phyloP scores from a whole-genome alignment of 179 eudicot genomes.

The Spergularia azorica region DNA sequence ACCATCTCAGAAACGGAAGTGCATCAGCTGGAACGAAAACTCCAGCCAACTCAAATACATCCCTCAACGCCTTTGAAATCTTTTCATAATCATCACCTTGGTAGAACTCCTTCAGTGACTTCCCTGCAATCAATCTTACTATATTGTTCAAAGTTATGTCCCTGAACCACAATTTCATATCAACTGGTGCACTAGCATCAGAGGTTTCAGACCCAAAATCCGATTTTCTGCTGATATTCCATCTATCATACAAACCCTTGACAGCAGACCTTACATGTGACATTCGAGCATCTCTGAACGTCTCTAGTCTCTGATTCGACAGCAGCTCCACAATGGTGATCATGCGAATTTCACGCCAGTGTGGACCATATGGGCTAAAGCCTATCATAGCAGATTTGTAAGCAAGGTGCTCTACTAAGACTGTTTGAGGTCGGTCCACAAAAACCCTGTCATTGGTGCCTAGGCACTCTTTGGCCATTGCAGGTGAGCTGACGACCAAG shows the following conservation, averaged over 20 bases:
- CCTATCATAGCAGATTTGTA: conserved; percentile 25
- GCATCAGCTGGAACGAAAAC: conserved; percentile 31
- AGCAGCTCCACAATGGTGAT: conserved; percentile 7
- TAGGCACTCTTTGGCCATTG: conserved; percentile 26
- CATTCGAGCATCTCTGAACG: conserved; percentile 7
- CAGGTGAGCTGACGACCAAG: conserved; percentile 14
- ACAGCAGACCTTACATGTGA: conserved; percentile 27
- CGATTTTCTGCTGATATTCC: neutral
- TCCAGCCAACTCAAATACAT: conserved; percentile 30
- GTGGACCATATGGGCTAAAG: conserved; percentile 18
- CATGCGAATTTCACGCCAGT: conserved; percentile 28
- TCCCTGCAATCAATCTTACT: conserved; percentile 24
- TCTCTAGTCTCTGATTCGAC: conserved; percentile 14
- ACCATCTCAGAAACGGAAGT: conserved; percentile 35
- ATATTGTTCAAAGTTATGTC: conserved; percentile 24
- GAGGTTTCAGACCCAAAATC: too few species aligned
- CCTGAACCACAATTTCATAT: conserved; percentile 32
- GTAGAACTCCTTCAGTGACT: conserved; percentile 17
- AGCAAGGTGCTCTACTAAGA: conserved; percentile 9
- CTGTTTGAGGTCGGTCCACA: conserved; percentile 5
- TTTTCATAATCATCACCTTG: conserved; percentile 9
- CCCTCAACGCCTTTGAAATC: conserved; percentile 22
- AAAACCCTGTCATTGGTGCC: conserved; percentile 20
- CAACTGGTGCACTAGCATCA: neutral
- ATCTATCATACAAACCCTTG: conserved; percentile 4